Base-by-base conservation (phyloP, 768 basidiomycete genomes). In the Crucibulum laeve region DNA sequence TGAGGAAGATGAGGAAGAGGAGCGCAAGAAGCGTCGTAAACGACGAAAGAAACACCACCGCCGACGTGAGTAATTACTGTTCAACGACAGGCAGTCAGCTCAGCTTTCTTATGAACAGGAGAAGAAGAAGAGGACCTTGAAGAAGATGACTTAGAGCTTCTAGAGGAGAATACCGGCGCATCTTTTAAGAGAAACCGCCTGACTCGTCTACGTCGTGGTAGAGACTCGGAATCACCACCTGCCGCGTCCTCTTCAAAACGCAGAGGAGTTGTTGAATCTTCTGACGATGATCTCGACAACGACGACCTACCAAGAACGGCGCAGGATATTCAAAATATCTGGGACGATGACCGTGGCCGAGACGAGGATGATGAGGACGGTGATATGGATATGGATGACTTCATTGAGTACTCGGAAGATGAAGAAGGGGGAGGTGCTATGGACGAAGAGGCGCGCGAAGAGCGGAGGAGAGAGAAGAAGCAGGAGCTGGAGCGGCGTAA, bases 91-190 rank as follows among this genome's bases (percentile, higher is more conserved):
- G 33, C 15, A 45, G 15, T 35, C 33, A 38, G 25, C 34, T 25
- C 4, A 33, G 45, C 44, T 41, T 46, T 14, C 36, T 38, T 39
- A 43, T 45, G 8, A 44, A 50, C 28, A 30, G 70, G 69, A 54
- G 70, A 74, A 50, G 77, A 80, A 46, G 79, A 80, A 43, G 82
- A 87, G 51, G 82, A 68, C 13, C 65, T 98, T 39, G 93, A 96
- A 50, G 96, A 97, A 25, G 96, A 98, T 53, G 96, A 98, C 61
- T 63, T 98, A 38, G 94, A 92, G 22, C 53, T 79, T 73, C 82
- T 70, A 74, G 96, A 73, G 52, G 95, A 95, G 56, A 97, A 96
- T 53, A 91, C 90, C 8, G 93, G 95, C 7, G 74, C 79, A 3
- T 75, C 82, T 2, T 86, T 87, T 63, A 79, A 82, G 58, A 81